Conservation (phyloP, 2,329 filamentous ascomycete genomes). For the Penicillium sp. region DNA sequence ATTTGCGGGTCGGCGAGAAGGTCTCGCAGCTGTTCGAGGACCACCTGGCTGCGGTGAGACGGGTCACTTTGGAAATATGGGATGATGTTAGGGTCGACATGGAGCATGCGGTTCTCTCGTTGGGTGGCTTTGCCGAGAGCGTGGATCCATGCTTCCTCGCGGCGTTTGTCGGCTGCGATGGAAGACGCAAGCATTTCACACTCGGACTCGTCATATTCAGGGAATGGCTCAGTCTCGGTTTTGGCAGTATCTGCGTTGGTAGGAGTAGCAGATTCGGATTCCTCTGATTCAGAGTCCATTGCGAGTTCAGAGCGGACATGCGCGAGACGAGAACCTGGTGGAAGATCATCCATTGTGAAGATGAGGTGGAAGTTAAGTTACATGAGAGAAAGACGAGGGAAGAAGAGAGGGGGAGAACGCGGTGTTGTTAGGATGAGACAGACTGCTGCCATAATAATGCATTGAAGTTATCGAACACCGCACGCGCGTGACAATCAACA, state of each 20-base stretch:
- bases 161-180: conserved; percentile 4
- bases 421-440: not conserved
- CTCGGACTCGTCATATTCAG: conserved; percentile 19
- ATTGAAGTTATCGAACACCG: not conserved
- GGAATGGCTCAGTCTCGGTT: conserved; percentile 19
- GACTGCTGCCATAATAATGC: not conserved
- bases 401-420: not conserved
- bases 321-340: not conserved
- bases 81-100: conserved; percentile 12
- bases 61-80: not conserved
- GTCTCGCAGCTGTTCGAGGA: conserved; percentile 14
- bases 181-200: conserved; percentile 7
- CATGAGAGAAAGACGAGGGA: not conserved
- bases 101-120: conserved; percentile 12
- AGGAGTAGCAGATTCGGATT: not conserved
- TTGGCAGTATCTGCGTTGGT: not conserved
- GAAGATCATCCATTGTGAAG: not conserved
- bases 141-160: conserved; percentile 18
- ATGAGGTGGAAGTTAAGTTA: not conserved
- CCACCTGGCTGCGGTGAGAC: not conserved
- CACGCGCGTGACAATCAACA: not conserved
- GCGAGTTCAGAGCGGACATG: conserved; percentile 10
- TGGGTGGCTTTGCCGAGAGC: conserved; percentile 20
- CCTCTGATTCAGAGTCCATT: conserved; percentile 8
- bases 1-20: conserved; percentile 12